Evolutionary conservation across 352 stramenopile species (phyloP), one percentile per base, ranked within the genome.

Genomic region (Thraustochytrium striatum): DNA sequence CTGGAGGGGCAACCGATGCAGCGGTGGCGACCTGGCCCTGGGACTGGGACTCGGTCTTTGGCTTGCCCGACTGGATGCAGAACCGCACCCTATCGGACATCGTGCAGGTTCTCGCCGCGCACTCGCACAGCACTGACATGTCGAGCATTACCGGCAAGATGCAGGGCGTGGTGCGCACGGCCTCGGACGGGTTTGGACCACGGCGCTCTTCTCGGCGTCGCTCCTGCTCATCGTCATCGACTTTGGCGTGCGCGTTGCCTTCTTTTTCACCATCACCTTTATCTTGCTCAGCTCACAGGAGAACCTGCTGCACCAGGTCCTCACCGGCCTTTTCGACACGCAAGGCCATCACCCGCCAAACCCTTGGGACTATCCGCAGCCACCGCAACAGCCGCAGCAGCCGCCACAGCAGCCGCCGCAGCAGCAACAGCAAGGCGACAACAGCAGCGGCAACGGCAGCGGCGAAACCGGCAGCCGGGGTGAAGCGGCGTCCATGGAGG

Each of bases 301-400:
- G 30, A 75, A 75, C 47, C 65, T 75, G 41, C 58, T 75, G 65
- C 65, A 75, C 41, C 41, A 75, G 32, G 28, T 75, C 19, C 65
- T 75, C 21, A 75, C 65, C 36, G 65, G 65, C 21, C 43, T 75
- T 2, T 75, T 75, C 38, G 41, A 11, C 59, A 53, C 59, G 0
- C 35, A 70, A 30, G 25, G 21, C 38, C 2, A 52, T 25, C 5
- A 52, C 25, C 9, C 7, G 5, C 0, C 59, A 53, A 16, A 25
- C 5, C 7, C 25, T 19, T 61, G 7, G 5, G 25, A 19, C 5
- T 11, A 61, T 5, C 7, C 32, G 53, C n/a, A n/a, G n/a, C n/a
- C n/a, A n/a, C n/a, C n/a, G n/a, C n/a, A n/a, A n/a, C n/a, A n/a
- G n/a, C n/a, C n/a, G n/a, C n/a, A n/a, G n/a, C n/a, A n/a, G n/a